Evolutionary conservation across 2,329 filamentous ascomycete genomes (phyloP).

Genomic region (Diplodia scrobiculata): DNA sequence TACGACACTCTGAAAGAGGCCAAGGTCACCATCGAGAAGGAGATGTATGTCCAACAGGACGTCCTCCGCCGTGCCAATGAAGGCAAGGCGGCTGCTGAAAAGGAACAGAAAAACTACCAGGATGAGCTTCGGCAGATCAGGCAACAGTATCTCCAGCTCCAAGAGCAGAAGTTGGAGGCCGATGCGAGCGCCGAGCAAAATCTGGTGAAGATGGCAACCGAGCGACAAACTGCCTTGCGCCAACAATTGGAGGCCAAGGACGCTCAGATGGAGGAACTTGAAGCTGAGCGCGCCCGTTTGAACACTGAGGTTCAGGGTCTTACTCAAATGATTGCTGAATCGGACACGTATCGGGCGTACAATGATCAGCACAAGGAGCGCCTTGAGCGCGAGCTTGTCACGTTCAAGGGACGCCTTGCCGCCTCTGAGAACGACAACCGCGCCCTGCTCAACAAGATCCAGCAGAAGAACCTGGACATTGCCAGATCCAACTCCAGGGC

Average conservation of each 20-base stretch:
- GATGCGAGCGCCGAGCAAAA: constrained; percentile 79
- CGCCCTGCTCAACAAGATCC: constrained; percentile 91
- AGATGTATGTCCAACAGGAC: constrained; percentile 94
- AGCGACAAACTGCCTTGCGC: constrained; percentile 74
- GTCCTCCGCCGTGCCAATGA: constrained; percentile 83
- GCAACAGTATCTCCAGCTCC: constrained; percentile 78
- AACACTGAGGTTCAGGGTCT: constrained; percentile 80
- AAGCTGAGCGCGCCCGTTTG: constrained; percentile 75
- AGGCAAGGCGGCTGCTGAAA: constrained; percentile 75
- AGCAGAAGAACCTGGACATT: constrained; percentile 96
- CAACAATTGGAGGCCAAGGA: constrained; percentile 80
- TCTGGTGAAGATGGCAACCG: constrained; percentile 74
- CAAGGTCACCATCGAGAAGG: constrained; percentile 97
- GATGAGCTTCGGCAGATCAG: constrained; percentile 80
- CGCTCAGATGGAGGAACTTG: constrained; percentile 73
- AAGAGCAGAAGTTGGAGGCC: constrained; percentile 81
- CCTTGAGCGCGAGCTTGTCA: constrained; percentile 85
- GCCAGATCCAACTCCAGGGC: constrained; percentile 84
- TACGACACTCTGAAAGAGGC: constrained; percentile 85
- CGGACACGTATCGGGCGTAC: constrained; percentile 82
- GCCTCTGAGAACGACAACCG: constrained; percentile 97
- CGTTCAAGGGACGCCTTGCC: constrained; percentile 81
- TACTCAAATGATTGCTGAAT: constrained; percentile 83
- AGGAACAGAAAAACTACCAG: constrained; percentile 86
- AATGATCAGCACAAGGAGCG: constrained; percentile 94